A percentile compares a stretch with the other conserved stretches of the same genome.
Evolutionary conservation across 1,284 basidiomycete genomes (phyloP).

Genomic region (Tremellales sp.): DNA sequence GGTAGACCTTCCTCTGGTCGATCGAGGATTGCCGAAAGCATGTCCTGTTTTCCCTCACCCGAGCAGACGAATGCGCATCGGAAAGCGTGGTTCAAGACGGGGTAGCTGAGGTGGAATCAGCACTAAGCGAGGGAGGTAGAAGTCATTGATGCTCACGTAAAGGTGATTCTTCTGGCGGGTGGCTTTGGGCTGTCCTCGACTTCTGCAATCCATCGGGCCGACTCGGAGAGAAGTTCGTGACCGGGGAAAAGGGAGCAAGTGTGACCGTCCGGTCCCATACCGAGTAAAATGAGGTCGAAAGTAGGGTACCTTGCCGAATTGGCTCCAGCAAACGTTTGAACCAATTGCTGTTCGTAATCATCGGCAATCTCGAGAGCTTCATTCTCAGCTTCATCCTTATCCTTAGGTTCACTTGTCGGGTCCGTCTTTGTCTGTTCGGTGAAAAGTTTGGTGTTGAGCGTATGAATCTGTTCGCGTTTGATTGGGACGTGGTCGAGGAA

Average conservation of each 20-base stretch:
- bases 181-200: constrained; percentile 92
- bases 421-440: constrained; percentile 48
- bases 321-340: constrained; percentile 80
- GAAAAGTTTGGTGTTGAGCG: constrained; percentile 68
- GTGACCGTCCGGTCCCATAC: constrained; percentile 93
- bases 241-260: constrained; percentile 94
- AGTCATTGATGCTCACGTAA: constrained; percentile 37
- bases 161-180: constrained; percentile 80
- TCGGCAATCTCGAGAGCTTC: constrained; percentile 81
- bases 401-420: constrained; percentile 48
- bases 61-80: constrained; percentile 82
- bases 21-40: constrained; percentile 71
- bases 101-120: constrained; percentile 52
- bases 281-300: constrained; percentile 90
- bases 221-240: constrained; percentile 77
- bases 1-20: constrained; percentile 76
- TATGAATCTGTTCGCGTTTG: constrained; percentile 67
- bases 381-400: constrained; percentile 44
- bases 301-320: constrained; percentile 89
- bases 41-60: constrained; percentile 79
- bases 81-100: constrained; percentile 87
- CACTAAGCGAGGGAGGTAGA: neutral
- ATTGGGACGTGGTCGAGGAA: constrained; percentile 85
- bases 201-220: constrained; percentile 89
- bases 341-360: constrained; percentile 89